These are phyloP conservation scores for Claviceps sp. DNA, from an alignment of 2,329 filamentous ascomycete genomes.

Conservation along the genomic window DNA sequence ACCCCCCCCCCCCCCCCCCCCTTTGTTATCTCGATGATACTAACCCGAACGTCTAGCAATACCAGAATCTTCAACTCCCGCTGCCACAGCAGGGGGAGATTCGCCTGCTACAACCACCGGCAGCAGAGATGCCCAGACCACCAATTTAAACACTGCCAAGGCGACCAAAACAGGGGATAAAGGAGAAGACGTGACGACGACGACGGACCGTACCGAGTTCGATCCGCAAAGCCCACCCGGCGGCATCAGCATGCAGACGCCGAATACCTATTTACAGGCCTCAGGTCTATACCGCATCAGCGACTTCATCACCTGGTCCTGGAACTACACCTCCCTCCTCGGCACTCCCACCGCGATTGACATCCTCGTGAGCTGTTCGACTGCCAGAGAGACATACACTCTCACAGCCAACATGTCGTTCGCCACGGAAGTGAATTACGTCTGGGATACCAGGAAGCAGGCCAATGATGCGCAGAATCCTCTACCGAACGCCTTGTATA, in stretches of 20 bases:
- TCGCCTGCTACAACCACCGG: not conserved
- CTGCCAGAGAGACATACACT: conserved; percentile 41
- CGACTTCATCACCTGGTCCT: conserved; percentile 44
- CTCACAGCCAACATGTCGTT: conserved; percentile 51
- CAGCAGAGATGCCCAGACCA: conserved; percentile 15
- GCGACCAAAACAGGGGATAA: conserved; percentile 11
- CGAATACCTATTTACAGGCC: conserved; percentile 28
- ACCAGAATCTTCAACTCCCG: not conserved
- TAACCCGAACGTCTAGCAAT: not conserved
- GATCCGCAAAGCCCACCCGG: conserved; percentile 34
- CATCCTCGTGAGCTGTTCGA: conserved; percentile 42
- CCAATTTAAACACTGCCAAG: conserved; percentile 28
- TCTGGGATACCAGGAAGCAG: conserved; percentile 45
- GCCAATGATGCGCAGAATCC: conserved; percentile 30
- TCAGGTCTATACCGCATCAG: conserved; percentile 46
- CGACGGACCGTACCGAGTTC: conserved; percentile 26
- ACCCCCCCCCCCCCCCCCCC: not conserved
- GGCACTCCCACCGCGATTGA: conserved; percentile 47
- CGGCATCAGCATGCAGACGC: conserved; percentile 38
- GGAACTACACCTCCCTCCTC: conserved; percentile 52
- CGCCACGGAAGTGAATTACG: conserved; percentile 33
- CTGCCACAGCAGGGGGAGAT: conserved; percentile 6
- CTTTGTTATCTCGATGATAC: not conserved
- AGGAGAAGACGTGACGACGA: conserved; percentile 14
- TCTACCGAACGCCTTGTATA: conserved; percentile 42